Percentiles rank a stretch among this genome's conserved stretches.
These are phyloP conservation scores for Ophiosphaerella korrae DNA, from an alignment of 2,329 filamentous ascomycete genomes.

Conservation along the genomic window DNA sequence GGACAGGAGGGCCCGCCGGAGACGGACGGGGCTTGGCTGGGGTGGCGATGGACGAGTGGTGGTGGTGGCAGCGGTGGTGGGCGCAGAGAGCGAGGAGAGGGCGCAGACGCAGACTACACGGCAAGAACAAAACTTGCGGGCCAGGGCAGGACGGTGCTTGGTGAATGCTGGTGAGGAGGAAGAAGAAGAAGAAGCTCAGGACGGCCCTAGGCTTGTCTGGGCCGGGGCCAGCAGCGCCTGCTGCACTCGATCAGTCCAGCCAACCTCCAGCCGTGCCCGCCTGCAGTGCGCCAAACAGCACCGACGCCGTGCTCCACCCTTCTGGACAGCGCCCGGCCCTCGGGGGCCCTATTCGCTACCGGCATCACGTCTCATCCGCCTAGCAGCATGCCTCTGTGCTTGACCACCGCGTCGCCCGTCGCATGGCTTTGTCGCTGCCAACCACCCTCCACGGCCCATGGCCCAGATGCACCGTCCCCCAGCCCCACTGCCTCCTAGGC, in stretches of 20 bases:
- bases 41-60: too few relatives aligned
- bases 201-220: neutral
- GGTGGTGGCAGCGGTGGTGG: too few relatives aligned
- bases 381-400: too few relatives aligned
- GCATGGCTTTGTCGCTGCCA: neutral
- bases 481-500: conserved; percentile 1
- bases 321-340: conserved; percentile 1
- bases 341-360: too few relatives aligned
- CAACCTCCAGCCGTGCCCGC: conserved; percentile 11
- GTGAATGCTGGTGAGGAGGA: too few relatives aligned
- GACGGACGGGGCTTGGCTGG: neutral
- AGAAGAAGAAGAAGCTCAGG: neutral
- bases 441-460: neutral
- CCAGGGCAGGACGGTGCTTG: too few relatives aligned
- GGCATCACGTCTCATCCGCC: too few relatives aligned
- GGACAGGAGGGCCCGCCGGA: conserved; percentile 5
- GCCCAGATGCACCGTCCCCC: neutral
- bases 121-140: too few relatives aligned
- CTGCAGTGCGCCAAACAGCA: conserved; percentile 6
- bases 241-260: neutral
- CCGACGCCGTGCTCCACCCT: conserved; percentile 15
- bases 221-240: neutral
- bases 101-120: too few relatives aligned
- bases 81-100: too few relatives aligned
- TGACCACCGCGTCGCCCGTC: too few relatives aligned